Evolutionary conservation across 768 basidiomycete genomes (phyloP), one percentile per base, ranked within the genome.

Genomic region (Termitomyces sp.): DNA sequence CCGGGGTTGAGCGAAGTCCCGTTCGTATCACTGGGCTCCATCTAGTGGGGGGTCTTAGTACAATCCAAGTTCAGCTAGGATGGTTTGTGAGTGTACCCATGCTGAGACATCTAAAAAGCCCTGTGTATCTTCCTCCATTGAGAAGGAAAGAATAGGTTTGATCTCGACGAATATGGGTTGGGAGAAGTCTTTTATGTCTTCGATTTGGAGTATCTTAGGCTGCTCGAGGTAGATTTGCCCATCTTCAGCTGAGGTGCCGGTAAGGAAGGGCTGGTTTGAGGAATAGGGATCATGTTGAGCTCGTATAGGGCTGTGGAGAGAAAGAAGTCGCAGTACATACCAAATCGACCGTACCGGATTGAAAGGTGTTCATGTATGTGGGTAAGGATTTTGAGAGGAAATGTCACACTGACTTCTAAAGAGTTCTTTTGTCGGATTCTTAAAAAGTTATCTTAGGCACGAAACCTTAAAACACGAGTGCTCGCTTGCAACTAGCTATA

Each of bases 101-200:
- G 35, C 10, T 36, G 22, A 23, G 3, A 11, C 23, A 36, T 36
- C 9, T 11, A 25, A 9, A 11, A 11, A n/a, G 6, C 23, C 16
- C 35, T 49, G 23, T 23, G 6, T 13, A 36, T 25, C 33, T 25
- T 48, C 47, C 16, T 53, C 13, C 27, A 25, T 20, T 42, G 40
- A 5, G 29, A 52, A 10, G 12, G 10, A 35, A 15, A 33, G 9
- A 6, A 57, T 15, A 23, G 56, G 56, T 20, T 57, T 48, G 31
- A 57, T 52, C 18, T 57, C 51, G 20, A 53, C 40, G 13, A 45
- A 38, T 7, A 53, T 25, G 6, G 56, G 51, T 12, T 20, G 27
- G 13, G 32, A 41, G 7, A 56, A 45, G 23, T 44, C 51, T 27
- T 48, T 13, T 10, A 53, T 31, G 10, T 52, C 56, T 13, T 47